Conservation (phyloP, 352 stramenopile species). For the Pythium plurisporium region DNA sequence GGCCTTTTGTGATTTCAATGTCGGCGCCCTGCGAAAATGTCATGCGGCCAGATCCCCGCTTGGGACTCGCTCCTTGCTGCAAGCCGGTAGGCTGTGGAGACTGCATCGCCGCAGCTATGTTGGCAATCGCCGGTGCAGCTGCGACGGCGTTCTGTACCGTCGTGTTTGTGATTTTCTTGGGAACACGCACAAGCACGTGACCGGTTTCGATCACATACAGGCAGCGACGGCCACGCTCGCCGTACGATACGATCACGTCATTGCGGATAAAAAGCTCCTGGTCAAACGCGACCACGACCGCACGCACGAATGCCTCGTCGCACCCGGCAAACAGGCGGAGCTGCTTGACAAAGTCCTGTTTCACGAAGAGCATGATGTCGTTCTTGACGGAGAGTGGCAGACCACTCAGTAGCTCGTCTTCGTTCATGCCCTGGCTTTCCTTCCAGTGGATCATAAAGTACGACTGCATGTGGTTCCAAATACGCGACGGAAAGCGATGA, state of each 20-base stretch:
- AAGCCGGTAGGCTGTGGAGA: too few relatives aligned
- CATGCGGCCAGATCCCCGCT: background rate
- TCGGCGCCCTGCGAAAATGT: constrained; percentile 4
- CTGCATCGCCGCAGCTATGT: too few relatives aligned
- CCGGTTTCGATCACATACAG: constrained; percentile 70
- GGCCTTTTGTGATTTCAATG: constrained; percentile 36
- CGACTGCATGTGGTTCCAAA: constrained; percentile 52
- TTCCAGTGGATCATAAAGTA: constrained; percentile 63
- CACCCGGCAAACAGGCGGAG: constrained; percentile 56
- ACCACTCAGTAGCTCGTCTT: constrained; percentile 49
- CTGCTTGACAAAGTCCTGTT: constrained; percentile 56
- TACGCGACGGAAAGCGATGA: constrained; percentile 44
- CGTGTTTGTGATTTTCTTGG: background rate
- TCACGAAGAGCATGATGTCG: constrained; percentile 63
- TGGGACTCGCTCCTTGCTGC: background rate
- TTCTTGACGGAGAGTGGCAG: constrained; percentile 46
- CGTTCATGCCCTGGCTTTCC: constrained; percentile 59
- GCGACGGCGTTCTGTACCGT: too few relatives aligned
- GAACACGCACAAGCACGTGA: constrained; percentile 26
- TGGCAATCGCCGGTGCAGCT: too few relatives aligned
- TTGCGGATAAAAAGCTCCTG: constrained; percentile 70
- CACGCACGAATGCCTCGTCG: constrained; percentile 56
- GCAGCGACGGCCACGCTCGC: constrained; percentile 43
- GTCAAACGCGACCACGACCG: constrained; percentile 61
- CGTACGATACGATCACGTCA: constrained; percentile 71